These are phyloP conservation scores for Metschnikowia noctiluminum DNA, from an alignment of 805 yeast species.

Conservation along the genomic window DNA sequence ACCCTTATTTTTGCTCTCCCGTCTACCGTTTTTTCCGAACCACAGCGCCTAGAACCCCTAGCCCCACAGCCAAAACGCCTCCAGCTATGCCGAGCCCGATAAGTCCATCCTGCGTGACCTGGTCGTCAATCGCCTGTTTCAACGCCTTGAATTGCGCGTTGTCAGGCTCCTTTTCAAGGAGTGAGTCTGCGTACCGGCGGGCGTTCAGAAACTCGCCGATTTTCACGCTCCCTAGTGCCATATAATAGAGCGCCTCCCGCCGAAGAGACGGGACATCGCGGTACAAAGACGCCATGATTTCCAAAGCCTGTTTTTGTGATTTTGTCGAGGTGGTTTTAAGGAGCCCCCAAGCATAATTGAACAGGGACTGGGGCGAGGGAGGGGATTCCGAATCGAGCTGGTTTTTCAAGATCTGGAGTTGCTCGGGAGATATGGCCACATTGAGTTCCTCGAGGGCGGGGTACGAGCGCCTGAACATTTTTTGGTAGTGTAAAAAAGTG, in stretches of 20 bases:
- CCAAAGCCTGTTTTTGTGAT: conserved; percentile 78
- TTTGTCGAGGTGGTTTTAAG: conserved; percentile 62
- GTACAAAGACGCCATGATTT: conserved; percentile 64
- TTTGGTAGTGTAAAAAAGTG: background rate
- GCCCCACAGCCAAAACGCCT: conserved; percentile 81
- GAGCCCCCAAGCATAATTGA: conserved; percentile 96
- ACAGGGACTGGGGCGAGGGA: conserved; percentile 78
- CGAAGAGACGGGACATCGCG: conserved; percentile 78
- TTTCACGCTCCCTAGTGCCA: conserved; percentile 84
- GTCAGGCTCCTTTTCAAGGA: conserved; percentile 77
- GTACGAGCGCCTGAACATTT: conserved; percentile 18
- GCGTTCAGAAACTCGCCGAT: conserved; percentile 85
- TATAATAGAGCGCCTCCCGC: conserved; percentile 84
- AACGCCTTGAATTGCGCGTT: conserved; percentile 73
- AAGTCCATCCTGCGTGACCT: conserved; percentile 81
- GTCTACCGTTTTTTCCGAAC: conserved; percentile 30
- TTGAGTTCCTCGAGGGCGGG: conserved; percentile 42
- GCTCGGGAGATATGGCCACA: conserved; percentile 65
- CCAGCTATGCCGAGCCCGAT: conserved; percentile 86
- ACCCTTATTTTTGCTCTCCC: background rate
- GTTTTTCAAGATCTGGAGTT: conserved; percentile 67
- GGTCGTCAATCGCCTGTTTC: conserved; percentile 75
- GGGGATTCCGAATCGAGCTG: conserved; percentile 83
- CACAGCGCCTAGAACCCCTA: conserved; percentile 51
- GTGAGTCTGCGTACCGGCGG: conserved; percentile 75